These are phyloP conservation scores for Flaveria linearis DNA, from an alignment of 129 eudicot species.

Conservation along the genomic window DNA sequence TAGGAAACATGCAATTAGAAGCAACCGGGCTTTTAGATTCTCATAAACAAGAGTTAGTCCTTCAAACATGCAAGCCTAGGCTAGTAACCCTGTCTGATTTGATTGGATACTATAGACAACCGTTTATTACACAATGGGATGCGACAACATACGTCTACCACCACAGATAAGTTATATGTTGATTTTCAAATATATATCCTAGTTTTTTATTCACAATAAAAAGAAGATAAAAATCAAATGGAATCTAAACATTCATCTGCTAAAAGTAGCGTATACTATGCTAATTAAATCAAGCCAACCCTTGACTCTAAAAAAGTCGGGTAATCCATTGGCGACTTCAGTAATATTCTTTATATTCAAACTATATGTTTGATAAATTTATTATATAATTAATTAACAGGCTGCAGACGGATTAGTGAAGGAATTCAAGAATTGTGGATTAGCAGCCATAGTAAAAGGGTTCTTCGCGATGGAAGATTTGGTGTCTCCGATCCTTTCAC, in stretches of 20 bases:
- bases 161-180: no score
- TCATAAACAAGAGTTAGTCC: no score
- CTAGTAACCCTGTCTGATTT: no score
- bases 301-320: constrained; percentile 51
- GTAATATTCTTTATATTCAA: constrained; percentile 27
- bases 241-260: constrained; percentile 24
- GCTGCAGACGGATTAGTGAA: constrained; percentile 71
- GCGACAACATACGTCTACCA: no score
- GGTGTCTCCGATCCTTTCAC: constrained; percentile 66
- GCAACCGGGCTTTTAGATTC: no score
- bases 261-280: constrained; percentile 14
- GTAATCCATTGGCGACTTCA: constrained; percentile 31
- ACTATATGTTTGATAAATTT: constrained; percentile 21
- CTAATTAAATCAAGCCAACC: constrained; percentile 38
- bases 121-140: no score
- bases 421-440: constrained; percentile 51
- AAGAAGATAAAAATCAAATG: neutral
- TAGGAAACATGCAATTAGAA: no score
- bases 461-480: constrained; percentile 32
- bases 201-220: no score
- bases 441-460: constrained; percentile 40
- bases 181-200: no score
- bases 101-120: no score
- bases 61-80: no score
- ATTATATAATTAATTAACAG: constrained; percentile 33